Base-by-base conservation (phyloP, 2,329 filamentous ascomycete species). In the Diplodia sapinea region DNA sequence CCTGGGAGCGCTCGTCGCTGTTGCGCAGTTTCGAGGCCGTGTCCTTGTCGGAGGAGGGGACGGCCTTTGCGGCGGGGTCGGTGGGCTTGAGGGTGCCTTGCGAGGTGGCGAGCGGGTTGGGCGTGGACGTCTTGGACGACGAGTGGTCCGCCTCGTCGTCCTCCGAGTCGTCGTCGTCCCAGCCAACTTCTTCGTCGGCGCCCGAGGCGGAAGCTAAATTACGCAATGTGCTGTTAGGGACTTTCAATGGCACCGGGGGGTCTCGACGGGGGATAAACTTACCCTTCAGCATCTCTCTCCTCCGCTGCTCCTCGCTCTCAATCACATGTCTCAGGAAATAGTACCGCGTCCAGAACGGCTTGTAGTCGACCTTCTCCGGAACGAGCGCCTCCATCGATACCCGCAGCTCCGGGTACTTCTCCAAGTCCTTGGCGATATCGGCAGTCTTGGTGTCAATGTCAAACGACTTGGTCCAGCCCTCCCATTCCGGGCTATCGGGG, bases 271-370 rank as follows among this genome's bases (percentile, higher is more conserved):
- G 12, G 17, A 12, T 29, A 13, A 47, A 31, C 86, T 70, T 83
- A 96, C 94, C 94, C 80, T 96, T 96, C 26, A 99, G 83, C 67
- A 99, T 85, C 78, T 99, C 95, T 73, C 91, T 89, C 78, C 95
- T 86, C 78, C 92, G 89, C 74, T 91, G 89, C 81, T 99, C 95
- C 68, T 97, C 94, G 31, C 91, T 94, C 82, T 98, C 94, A 70
- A 99, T 91, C 17, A 95, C 92, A 75, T 96, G 91, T 74, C 94
- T 86, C 70, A 98, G 82, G 82, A 97, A 99, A 78, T 98, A 98
- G 80, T 99, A 99, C 67, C 95, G 86, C 76, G 87, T 91, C 94
- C 95, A 99, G 78, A 99, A 99, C 64, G 91, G 87, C 64, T 84
- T 86, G 75, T 99, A 99, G 40, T 94, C 86, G n/a, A 97, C 92